These are phyloP conservation scores for Vaccinium corymbosum DNA, from an alignment of 148 eudicot species.

Conservation along the genomic window DNA sequence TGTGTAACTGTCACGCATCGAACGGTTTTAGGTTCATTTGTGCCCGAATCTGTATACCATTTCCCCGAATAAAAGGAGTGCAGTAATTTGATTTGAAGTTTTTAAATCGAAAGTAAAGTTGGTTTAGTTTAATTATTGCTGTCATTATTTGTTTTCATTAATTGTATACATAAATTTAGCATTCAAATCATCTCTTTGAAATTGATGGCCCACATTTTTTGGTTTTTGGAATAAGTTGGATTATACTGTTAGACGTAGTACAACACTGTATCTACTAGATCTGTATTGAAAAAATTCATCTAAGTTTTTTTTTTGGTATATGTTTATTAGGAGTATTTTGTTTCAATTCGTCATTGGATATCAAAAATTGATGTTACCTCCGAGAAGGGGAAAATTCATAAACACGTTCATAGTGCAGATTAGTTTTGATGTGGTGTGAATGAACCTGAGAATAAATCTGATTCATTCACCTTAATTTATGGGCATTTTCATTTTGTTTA, in stretches of 20 bases:
- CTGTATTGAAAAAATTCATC: background rate
- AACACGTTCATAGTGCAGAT: background rate
- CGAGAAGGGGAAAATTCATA: background rate
- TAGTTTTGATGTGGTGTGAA: background rate
- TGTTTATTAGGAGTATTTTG: background rate
- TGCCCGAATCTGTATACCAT: background rate
- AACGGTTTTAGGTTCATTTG: background rate
- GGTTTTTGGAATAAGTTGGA: background rate
- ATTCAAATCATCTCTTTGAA: background rate
- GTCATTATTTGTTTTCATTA: background rate
- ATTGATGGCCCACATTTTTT: background rate
- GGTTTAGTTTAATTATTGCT: background rate
- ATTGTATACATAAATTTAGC: background rate
- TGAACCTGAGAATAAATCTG: background rate
- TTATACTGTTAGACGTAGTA: background rate
- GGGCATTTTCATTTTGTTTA: background rate
- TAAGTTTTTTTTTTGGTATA: background rate
- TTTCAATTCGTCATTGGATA: background rate
- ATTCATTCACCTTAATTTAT: background rate
- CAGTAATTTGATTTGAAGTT: background rate
- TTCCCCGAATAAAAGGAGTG: background rate
- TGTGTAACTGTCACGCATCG: background rate
- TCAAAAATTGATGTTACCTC: background rate
- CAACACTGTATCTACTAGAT: background rate
- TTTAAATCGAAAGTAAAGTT: background rate